Conservation (phyloP, 148 eudicot species). For the Rhododendron mucronatum region DNA sequence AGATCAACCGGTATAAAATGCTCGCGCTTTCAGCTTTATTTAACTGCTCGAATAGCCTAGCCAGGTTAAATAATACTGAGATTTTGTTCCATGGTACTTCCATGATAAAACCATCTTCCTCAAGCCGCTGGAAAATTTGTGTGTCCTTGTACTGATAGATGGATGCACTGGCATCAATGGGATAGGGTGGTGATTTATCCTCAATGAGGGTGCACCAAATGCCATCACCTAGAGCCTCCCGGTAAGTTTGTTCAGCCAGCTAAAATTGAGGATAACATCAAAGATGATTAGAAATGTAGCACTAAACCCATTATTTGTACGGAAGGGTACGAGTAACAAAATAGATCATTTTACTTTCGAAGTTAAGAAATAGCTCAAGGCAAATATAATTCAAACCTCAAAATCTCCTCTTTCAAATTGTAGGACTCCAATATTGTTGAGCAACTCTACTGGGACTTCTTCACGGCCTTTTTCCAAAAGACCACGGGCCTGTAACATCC, state of each 20-base stretch:
- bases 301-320: background rate
- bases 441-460: constrained; percentile 75
- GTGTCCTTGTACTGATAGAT: constrained; percentile 62
- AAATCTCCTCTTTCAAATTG: constrained; percentile 92
- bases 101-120: constrained; percentile 56
- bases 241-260: constrained; percentile 78
- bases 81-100: constrained; percentile 85
- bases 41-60: constrained; percentile 68
- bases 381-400: constrained; percentile 47
- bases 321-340: background rate
- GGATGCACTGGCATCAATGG: constrained; percentile 50
- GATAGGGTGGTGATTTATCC: constrained; percentile 40
- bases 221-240: constrained; percentile 85
- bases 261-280: constrained; percentile 25
- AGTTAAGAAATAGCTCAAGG: constrained; percentile 9
- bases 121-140: constrained; percentile 62
- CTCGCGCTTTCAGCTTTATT: constrained; percentile 64
- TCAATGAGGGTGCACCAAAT: constrained; percentile 60
- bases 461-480: constrained; percentile 62
- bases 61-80: constrained; percentile 70
- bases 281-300: background rate
- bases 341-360: background rate
- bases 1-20: constrained; percentile 78
- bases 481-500: constrained; percentile 51
- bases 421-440: constrained; percentile 91